Evolutionary conservation across 2,329 filamentous ascomycete genomes (phyloP), one percentile per base, ranked within the genome.

Genomic region (Phoma sp.): DNA sequence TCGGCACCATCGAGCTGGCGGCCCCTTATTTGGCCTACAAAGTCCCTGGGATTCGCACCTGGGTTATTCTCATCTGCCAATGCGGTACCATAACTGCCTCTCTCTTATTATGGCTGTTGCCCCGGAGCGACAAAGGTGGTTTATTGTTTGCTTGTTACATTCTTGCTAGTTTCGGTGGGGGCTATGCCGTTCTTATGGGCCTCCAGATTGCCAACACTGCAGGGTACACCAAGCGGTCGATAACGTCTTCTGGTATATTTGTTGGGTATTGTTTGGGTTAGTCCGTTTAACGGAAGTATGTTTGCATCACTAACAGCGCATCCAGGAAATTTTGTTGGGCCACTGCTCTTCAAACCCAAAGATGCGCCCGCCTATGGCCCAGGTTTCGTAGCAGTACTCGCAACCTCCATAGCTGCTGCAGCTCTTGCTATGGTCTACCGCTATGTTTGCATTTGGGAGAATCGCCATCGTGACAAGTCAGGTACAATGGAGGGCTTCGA

Each of bases 101-200:
- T 0, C 58, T 80, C 1, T 68, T 82, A 7, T 69, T 82, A 11
- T 80, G 79, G 74, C 60, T 69, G 11, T 65, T 83, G 2, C 79
- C 79, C 1, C 64, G 72, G 8, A 58, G 60, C 4, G 68, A 71
- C 5, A 79, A 72, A 10, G 80, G 80, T 0, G 80, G 74, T 0
- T 59, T 81, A 1, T 65, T 83, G 0, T 83, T 83, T 55, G 82
- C 75, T 0, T 75, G 75, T 8, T 80, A 79, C 42, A 82, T 83
- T 39, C 66, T 83, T 7, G 76, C 80, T 1, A 78, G 76, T 7
- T 73, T 74, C 33, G 76, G 76, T 5, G 80, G 75, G 1, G 78
- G 75, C 0, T 84, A 83, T 55, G 80, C 78, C 1, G 78, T 83
- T 5, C 63, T 82, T 0, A 81, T 84, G 74, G 79, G 79, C 0